Base-by-base conservation (phyloP, 768 basidiomycete species). In the Pilatotrama ljubarskyi region DNA sequence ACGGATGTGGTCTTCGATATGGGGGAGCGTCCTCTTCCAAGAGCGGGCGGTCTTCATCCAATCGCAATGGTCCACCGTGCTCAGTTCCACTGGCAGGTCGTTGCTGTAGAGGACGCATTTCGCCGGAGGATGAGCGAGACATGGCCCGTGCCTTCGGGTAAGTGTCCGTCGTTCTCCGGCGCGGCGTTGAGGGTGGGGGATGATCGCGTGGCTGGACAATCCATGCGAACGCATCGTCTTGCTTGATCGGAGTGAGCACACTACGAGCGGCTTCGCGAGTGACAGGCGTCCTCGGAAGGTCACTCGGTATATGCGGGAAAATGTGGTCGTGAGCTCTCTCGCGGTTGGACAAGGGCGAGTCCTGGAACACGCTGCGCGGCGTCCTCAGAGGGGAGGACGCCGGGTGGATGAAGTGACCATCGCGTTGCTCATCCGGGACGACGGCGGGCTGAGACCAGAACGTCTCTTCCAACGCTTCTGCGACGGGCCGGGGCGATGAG, bases 381-480 rank as follows among this genome's bases (percentile, higher is more conserved):
- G 10, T 4, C 5, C 1, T 22, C 18, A 11, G 17, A 17, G 20
- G 43, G 14, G 24, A 22, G 43, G 20, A 15, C 42, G 35, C 29
- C 14, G 41, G 2, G 36, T 7, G 40, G 42, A 35, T 38, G 14
- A 6, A 8, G 50, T n/a, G 18, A 1, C n/a, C n/a, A n/a, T n/a
- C n/a, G 18, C 18, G 36, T 1, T 3, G 38, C 14, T 40, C 14
- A 40, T 3, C 9, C 0, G 48, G 24, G 9, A 57, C 24, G 17
- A 37, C 18, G 6, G 43, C 42, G 7, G 56, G 46, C 14, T 59
- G 58, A 1, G 52, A 49, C 57, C 54, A 56, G 40, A 55, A 57
- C 1, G 29, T 41, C 22, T 61, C 64, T 17, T 62, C 64, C 3
- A 46, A 53, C 22, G 41, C 40, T 24, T 15, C 11, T 17, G 38